Evolutionary conservation across 2,329 filamentous ascomycete species (phyloP).

Genomic region (Parastagonospora nodorum): DNA sequence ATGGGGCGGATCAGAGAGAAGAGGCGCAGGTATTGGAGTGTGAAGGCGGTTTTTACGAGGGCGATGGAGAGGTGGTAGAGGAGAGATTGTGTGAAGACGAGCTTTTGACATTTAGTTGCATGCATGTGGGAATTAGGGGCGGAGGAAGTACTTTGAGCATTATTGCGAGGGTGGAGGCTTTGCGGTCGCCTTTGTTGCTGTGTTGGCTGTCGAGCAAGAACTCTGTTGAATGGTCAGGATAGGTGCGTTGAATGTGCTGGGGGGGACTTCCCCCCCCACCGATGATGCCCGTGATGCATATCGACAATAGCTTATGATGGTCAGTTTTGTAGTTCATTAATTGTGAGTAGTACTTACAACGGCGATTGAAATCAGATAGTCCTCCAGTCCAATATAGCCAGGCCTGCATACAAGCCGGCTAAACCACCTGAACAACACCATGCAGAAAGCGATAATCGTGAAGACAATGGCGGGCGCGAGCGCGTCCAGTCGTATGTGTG

Average conservation of each 20-base stretch:
- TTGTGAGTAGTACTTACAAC: conserved; percentile 21
- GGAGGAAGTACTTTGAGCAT: conserved; percentile 24
- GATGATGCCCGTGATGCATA: conserved; percentile 32
- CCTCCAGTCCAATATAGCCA: conserved; percentile 23
- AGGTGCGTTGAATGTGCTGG: not conserved
- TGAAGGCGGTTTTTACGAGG: conserved; percentile 39
- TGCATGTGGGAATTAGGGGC: not conserved
- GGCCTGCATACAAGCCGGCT: conserved; percentile 23
- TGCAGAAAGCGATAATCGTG: conserved; percentile 27
- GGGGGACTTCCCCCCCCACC: conserved; percentile 24
- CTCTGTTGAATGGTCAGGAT: conserved; percentile 10
- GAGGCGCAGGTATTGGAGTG: conserved; percentile 37
- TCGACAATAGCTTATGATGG: conserved; percentile 20
- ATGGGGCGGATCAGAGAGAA: conserved; percentile 21
- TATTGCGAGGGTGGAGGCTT: conserved; percentile 4
- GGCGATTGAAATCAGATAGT: conserved; percentile 33
- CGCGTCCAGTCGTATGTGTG: conserved; percentile 27
- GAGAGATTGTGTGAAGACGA: conserved; percentile 36
- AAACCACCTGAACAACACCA: conserved; percentile 35
- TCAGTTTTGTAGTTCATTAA: conserved; percentile 1
- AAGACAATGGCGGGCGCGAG: conserved; percentile 32
- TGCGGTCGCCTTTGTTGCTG: not conserved
- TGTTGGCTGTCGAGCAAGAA: conserved; percentile 6
- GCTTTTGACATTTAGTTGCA: conserved; percentile 12
- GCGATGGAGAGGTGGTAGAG: conserved; percentile 41